These are phyloP conservation scores for Fusarium denticulatum DNA, from an alignment of 2,329 filamentous ascomycete species.

Conservation along the genomic window DNA sequence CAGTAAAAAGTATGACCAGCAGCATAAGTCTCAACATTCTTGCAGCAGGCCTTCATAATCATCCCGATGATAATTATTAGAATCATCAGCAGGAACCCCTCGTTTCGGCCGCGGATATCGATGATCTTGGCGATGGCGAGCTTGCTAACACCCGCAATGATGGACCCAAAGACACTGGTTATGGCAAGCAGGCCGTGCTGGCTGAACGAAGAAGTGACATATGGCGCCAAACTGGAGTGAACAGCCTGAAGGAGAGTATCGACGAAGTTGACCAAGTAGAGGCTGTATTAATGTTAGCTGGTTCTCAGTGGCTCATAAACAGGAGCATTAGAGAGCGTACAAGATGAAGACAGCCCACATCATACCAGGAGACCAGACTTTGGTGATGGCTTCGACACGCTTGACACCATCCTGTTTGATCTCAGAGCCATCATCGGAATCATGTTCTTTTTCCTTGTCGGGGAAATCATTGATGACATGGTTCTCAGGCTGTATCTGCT, in stretches of 20 bases:
- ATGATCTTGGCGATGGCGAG: conserved; percentile 59
- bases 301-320: background rate
- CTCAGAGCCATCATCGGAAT: conserved; percentile 38
- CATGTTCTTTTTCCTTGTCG: conserved; percentile 23
- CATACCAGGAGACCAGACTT: conserved; percentile 51
- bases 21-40: conserved; percentile 66
- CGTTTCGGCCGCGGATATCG: conserved; percentile 59
- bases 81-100: conserved; percentile 56
- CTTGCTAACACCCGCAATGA: conserved; percentile 51
- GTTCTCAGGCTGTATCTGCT: conserved; percentile 24
- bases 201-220: conserved; percentile 72
- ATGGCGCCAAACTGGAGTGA: conserved; percentile 64
- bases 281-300: conserved; percentile 38
- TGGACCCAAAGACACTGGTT: conserved; percentile 67
- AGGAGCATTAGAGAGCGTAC: conserved; percentile 39
- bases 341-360: conserved; percentile 53
- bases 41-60: conserved; percentile 70
- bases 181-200: conserved; percentile 73
- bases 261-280: conserved; percentile 53
- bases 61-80: conserved; percentile 61
- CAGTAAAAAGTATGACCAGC: conserved; percentile 73
- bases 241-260: conserved; percentile 52
- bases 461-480: conserved; percentile 9
- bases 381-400: conserved; percentile 52
- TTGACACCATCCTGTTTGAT: conserved; percentile 52